Conservation (phyloP, 1,284 basidiomycete species). For the Cutaneotrichosporon arboriforme region DNA sequence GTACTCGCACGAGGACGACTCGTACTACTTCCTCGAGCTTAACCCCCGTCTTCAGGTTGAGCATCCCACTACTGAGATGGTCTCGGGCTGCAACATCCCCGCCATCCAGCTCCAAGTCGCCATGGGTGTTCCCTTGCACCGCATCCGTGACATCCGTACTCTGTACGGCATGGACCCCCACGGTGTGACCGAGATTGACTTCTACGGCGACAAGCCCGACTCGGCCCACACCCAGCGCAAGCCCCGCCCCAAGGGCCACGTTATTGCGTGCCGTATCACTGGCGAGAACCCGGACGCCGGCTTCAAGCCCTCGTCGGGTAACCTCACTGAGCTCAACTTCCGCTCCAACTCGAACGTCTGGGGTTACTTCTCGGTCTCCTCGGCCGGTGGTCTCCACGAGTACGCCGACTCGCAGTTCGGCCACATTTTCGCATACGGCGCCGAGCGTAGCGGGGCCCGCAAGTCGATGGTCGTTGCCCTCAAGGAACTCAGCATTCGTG, state of each 20-base stretch:
- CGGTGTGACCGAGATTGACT: conserved; percentile 87
- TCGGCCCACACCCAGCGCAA: conserved; percentile 85
- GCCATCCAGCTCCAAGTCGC: conserved; percentile 96
- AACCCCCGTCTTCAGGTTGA: conserved; percentile 99
- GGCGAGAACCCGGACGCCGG: conserved; percentile 99
- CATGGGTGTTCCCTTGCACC: conserved; percentile 96
- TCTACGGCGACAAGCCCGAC: conserved; percentile 86
- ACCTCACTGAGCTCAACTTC: conserved; percentile 98
- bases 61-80: conserved; percentile 99
- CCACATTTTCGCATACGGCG: conserved; percentile 98
- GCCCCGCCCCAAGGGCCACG: conserved; percentile 95
- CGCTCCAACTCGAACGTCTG: conserved; percentile 97
- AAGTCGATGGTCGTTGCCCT: conserved; percentile 99
- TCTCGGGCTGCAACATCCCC: conserved; percentile 95
- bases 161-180: conserved; percentile 90
- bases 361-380: conserved; percentile 98
- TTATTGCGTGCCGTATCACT: conserved; percentile 98
- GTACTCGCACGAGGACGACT: conserved; percentile 88
- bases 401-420: conserved; percentile 98
- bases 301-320: conserved; percentile 99
- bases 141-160: conserved; percentile 91
- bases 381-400: conserved; percentile 94
- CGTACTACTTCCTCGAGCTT: conserved; percentile 96
- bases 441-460: conserved; percentile 87
- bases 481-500: conserved; percentile 97